Conservation (phyloP, 2,329 filamentous ascomycete species). For the Ascochyta fabae region DNA sequence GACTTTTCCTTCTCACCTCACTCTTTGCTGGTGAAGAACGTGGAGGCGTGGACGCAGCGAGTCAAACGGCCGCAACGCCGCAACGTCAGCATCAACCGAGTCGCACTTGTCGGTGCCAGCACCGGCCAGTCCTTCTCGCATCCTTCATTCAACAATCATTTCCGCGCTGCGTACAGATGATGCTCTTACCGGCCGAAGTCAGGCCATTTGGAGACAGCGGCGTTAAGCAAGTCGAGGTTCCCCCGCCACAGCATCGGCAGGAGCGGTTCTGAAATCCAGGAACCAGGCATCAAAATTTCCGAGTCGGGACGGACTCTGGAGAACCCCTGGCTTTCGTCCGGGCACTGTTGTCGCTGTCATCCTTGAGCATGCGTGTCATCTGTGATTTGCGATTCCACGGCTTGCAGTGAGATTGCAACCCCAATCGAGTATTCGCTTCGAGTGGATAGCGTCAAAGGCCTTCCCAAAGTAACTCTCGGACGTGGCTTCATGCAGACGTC, state of each 20-base stretch:
- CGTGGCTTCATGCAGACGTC: constrained; percentile 25
- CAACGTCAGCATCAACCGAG: neutral
- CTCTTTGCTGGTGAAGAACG: neutral
- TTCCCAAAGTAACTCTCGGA: constrained; percentile 34
- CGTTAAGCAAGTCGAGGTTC: constrained; percentile 10
- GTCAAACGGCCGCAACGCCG: neutral
- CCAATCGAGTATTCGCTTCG: constrained; percentile 15
- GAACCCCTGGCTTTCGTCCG: constrained; percentile 1
- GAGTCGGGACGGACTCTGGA: constrained; percentile 6
- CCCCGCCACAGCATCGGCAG: constrained; percentile 3
- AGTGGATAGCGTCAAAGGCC: constrained; percentile 18
- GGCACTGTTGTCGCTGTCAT: neutral
- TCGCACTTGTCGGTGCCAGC: constrained; percentile 3
- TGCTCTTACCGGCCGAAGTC: constrained; percentile 5
- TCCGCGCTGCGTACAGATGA: neutral
- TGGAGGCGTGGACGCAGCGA: neutral
- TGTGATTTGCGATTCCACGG: neutral
- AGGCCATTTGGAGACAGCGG: constrained; percentile 1
- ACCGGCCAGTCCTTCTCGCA: neutral
- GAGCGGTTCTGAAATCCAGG: constrained; percentile 8
- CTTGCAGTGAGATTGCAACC: constrained; percentile 17
- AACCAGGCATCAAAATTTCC: constrained; percentile 16
- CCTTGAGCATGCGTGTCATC: constrained; percentile 1
- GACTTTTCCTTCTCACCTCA: neutral
- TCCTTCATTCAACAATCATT: constrained; percentile 8